Evolutionary conservation across 768 basidiomycete genomes (phyloP).

Genomic region (Termitomyces titanicus): DNA sequence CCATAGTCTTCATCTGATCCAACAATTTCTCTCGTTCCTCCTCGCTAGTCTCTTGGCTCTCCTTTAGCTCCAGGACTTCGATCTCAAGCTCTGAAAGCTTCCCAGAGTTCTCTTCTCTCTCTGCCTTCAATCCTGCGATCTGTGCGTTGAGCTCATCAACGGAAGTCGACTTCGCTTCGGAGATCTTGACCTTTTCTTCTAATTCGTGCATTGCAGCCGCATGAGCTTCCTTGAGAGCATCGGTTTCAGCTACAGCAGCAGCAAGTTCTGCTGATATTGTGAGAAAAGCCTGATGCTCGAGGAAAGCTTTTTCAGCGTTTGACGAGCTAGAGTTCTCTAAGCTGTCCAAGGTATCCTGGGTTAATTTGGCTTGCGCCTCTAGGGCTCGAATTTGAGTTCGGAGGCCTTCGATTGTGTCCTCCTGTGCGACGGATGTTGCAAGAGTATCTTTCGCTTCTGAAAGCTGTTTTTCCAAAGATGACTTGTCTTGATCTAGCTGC

Average conservation of each 20-base stretch:
- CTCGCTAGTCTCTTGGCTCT: conserved; percentile 60
- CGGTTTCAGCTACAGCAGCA: conserved; percentile 48
- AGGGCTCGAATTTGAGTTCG: conserved; percentile 48
- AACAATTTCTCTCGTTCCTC: conserved; percentile 50
- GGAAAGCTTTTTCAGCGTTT: conserved; percentile 44
- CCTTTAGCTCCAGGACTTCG: conserved; percentile 74
- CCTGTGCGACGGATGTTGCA: conserved; percentile 34
- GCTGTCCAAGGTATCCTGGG: conserved; percentile 50
- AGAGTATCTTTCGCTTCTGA: conserved; percentile 38
- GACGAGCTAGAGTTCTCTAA: conserved; percentile 40
- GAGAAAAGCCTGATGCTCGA: conserved; percentile 60
- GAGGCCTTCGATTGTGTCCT: conserved; percentile 42
- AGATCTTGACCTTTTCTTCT: conserved; percentile 38
- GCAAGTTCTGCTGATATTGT: conserved; percentile 63
- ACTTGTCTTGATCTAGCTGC: conserved; percentile 47
- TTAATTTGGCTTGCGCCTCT: conserved; percentile 44
- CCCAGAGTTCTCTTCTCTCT: conserved; percentile 66
- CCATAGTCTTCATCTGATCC: conserved; percentile 44
- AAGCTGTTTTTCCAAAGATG: conserved; percentile 45
- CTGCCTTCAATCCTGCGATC: conserved; percentile 41
- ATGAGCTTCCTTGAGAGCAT: conserved; percentile 48
- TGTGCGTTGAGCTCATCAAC: conserved; percentile 30
- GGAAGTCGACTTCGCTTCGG: conserved; percentile 43
- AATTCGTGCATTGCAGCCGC: conserved; percentile 44
- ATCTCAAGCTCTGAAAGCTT: conserved; percentile 81